A percentile compares a stretch with the other conserved stretches of the same genome.
Conservation (phyloP, 768 basidiomycete genomes). For the Macrocybe gigantea region DNA sequence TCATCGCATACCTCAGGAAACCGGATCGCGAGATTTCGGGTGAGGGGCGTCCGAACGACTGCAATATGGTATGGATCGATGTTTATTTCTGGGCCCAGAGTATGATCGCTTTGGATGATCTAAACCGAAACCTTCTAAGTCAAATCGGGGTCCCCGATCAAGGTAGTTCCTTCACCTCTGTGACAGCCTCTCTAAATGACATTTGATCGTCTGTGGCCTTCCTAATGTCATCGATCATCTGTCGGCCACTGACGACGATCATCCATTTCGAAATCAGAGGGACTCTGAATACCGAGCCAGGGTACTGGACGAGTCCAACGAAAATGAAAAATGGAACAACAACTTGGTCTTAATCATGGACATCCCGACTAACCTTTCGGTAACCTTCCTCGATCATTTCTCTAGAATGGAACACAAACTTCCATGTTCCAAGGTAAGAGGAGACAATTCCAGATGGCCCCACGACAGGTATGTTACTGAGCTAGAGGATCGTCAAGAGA, state of each 20-base stretch:
- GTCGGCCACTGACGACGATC: constrained; percentile 34
- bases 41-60: constrained; percentile 24
- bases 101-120: constrained; percentile 29
- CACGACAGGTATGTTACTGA: constrained; percentile 22
- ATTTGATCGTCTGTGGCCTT: constrained; percentile 24
- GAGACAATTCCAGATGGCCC: constrained; percentile 22
- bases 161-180: constrained; percentile 15
- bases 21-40: constrained; percentile 29
- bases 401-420: constrained; percentile 16
- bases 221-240: constrained; percentile 45
- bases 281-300: constrained; percentile 30
- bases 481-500: constrained; percentile 4
- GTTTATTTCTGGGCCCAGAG: constrained; percentile 24
- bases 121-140: constrained; percentile 8
- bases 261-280: constrained; percentile 37
- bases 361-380: constrained; percentile 14
- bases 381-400: constrained; percentile 27
- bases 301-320: constrained; percentile 3
- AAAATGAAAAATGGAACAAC: background rate
- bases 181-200: constrained; percentile 19
- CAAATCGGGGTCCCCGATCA: background rate
- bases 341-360: background rate
- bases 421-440: constrained; percentile 23
- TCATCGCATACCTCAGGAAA: constrained; percentile 41
- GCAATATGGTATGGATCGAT: constrained; percentile 24